Evolutionary conservation across 306 rosid genomes (phyloP), one percentile per base, ranked within the genome.

Genomic region (Senna siamea): DNA sequence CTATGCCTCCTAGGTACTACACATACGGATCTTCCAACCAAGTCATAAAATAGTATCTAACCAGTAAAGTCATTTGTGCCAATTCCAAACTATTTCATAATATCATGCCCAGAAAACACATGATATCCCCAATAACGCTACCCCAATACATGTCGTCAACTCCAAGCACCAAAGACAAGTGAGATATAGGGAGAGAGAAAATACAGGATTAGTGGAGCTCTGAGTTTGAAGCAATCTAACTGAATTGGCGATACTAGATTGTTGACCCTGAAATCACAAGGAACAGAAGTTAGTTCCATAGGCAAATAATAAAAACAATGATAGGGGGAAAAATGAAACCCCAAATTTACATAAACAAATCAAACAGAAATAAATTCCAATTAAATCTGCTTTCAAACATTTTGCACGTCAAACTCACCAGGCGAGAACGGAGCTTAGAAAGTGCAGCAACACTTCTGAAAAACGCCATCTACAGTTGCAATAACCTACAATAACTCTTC

Each of bases 221-320:
- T 79, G 96, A 35, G 83, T 81, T 77, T 95, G 99, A 54, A 95
- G 83, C 93, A 90, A 90, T 92, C 99, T 84, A 64, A 92, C 93
- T 26, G 96, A 88, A 73, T 85, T 82, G 13, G 87, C 81, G 34
- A 95, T 76, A 85, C 72, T 86, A 35, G 96, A 63, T 81, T 88
- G 93, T 64, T 92, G 96, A 38, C 90, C 88, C 98, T 94, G 90
- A 73, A 83, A 81, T 26, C 2, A 70, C 66, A 77, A 71, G 53
- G 4, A 13, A 30, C 35, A 41, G 20, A 5, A 28, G 51, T 60
- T 17, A 66, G n/a, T 48, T 23, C 30, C 53, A 48, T 47, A 18
- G 35, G n/a, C 28, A 67, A 80, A 19, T 10, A 10, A 19, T 32
- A 18, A 18, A 56, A 56, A 1, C 26, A 62, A 62, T 23, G 9